Evolutionary conservation across 169 alveolate species (phyloP), one percentile per base, ranked within the genome.

Genomic region (Theileria sp.): DNA sequence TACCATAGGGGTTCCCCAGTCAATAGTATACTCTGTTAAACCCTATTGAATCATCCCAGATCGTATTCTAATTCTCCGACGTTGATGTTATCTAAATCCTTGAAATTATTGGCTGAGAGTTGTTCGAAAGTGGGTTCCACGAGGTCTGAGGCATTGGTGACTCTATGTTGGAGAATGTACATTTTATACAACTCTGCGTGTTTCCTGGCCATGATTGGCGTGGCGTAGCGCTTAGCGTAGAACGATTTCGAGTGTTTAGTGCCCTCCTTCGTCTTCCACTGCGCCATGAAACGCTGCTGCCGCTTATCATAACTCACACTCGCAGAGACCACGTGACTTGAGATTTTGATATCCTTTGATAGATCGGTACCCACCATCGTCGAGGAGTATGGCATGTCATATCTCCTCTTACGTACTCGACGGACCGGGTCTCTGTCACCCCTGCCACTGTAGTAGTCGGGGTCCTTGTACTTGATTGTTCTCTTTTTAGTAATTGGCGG

Each of bases 241-340:
- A 88, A 88, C 0, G 93, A 87, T 64, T 88, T 88, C 12, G 93
- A 87, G 69, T 88, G 93, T 56, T 88, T 88, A 8, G 92, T 82
- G 17, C 93, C 93, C 56, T 88, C 93, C n/a, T 86, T 36, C 23
- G 94, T 89, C 81, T 89, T 89, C 94, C 94, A 89, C 71, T 89
- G 94, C 0, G 94, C 94, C 94, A 89, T 89, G 60, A 87, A 89
- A 13, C 94, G 66, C 56, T 89, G 92, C 79, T 89, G 94, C 28
- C 91, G 69, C 58, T 89, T 80, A 74, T 89, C 94, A 38, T 80
- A 89, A 0, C 93, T 78, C 21, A 89, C 92, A 56, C 91, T 80
- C 10, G 93, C 94, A 10, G 94, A 89, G 17, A 89, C 93, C 25
- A 89, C 94, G 67, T 64, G 72, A 6, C 54, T 34, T 10, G 36